Percentiles rank a stretch among this genome's conserved stretches.
These are phyloP conservation scores for Penicillium salamii DNA, from an alignment of 495 filamentous ascomycete genomes.

Conservation along the genomic window DNA sequence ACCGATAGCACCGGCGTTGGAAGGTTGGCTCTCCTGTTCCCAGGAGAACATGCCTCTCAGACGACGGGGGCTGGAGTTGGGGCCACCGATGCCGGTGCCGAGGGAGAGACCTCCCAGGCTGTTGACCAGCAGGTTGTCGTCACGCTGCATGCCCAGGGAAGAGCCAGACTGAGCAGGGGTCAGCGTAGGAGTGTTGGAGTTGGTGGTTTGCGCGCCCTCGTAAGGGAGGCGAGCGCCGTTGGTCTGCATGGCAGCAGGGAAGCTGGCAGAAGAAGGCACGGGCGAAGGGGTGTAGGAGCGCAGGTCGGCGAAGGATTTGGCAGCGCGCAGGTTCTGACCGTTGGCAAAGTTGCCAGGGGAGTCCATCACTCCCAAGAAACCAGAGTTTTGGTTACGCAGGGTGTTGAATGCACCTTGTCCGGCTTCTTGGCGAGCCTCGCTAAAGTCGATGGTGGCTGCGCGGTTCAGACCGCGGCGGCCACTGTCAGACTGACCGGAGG, in stretches of 20 bases:
- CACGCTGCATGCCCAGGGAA: slow-evolving; percentile 55
- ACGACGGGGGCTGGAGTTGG: slow-evolving; percentile 56
- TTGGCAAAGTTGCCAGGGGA: slow-evolving; percentile 70
- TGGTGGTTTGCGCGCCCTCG: slow-evolving; percentile 55
- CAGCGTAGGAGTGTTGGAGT: slow-evolving; percentile 70
- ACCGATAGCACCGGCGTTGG: slow-evolving; percentile 72
- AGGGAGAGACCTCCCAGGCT: slow-evolving; percentile 64
- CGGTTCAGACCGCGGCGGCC: slow-evolving; percentile 81
- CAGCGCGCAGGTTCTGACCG: slow-evolving; percentile 78
- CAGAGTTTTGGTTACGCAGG: slow-evolving; percentile 70
- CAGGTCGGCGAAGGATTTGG: slow-evolving; percentile 95
- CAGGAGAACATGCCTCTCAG: slow-evolving; percentile 64
- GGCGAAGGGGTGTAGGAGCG: slow-evolving; percentile 94
- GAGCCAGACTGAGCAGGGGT: slow-evolving; percentile 72
- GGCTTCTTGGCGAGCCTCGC: slow-evolving; percentile 71
- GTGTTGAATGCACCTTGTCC: slow-evolving; percentile 66
- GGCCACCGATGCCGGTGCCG: slow-evolving; percentile 57
- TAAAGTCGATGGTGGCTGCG: slow-evolving; percentile 97
- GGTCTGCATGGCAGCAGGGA: slow-evolving; percentile 67
- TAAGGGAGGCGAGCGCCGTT: slow-evolving; percentile 65
- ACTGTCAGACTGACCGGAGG: slow-evolving; percentile 66
- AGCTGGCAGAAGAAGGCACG: slow-evolving; percentile 82
- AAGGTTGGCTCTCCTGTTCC: slow-evolving; percentile 58
- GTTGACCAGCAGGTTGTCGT: slow-evolving; percentile 66
- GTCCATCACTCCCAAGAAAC: slow-evolving; percentile 78